phyloP scores from a whole-genome alignment of 805 yeast genomes.

The Metschnikowia baotianmanensis region DNA sequence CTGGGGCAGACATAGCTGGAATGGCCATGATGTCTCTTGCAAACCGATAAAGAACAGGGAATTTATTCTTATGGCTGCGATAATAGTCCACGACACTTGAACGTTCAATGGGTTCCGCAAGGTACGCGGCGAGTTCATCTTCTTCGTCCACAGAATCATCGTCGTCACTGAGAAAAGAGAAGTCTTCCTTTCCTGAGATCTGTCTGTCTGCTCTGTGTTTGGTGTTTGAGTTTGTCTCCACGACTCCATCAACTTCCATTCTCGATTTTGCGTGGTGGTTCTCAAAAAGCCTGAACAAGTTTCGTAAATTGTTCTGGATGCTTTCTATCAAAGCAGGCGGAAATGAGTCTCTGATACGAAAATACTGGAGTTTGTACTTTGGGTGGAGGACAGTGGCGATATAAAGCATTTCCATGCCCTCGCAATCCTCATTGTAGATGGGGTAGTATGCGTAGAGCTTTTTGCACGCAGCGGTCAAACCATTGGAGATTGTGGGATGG shows the following conservation, averaged over 20 bases:
- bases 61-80: neutral
- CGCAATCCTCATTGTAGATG: too few relatives aligned
- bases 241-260: neutral
- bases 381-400: conserved; percentile 1
- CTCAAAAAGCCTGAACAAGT: neutral
- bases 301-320: neutral
- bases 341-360: neutral
- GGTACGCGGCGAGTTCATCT: neutral
- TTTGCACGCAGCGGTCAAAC: too few relatives aligned
- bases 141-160: neutral
- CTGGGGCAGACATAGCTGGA: neutral
- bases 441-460: too few relatives aligned
- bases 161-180: too few relatives aligned
- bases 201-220: neutral
- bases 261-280: neutral
- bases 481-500: too few relatives aligned
- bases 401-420: too few relatives aligned
- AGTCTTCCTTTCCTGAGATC: neutral
- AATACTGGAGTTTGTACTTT: neutral
- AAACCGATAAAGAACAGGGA: conserved; percentile 1
- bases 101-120: neutral
- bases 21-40: neutral
- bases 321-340: neutral
- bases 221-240: neutral
- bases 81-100: neutral